Evolutionary conservation across 805 yeast species (phyloP).

Genomic region (Metschnikowia colocasiae): DNA sequence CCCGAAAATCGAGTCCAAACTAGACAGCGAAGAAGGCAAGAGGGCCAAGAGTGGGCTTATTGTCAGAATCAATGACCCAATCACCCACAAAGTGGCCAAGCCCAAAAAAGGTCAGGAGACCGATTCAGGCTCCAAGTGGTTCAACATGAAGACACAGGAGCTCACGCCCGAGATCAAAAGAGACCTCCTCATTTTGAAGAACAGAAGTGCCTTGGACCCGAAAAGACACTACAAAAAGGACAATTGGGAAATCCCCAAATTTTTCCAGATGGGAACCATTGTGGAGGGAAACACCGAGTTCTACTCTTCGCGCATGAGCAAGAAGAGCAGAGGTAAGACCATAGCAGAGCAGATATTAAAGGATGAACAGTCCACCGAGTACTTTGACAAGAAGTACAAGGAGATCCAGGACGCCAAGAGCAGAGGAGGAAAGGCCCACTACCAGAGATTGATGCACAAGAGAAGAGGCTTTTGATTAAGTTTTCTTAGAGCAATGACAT

Average conservation of each 20-base stretch:
- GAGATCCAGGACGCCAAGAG: constrained; percentile 67
- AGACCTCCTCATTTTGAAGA: constrained; percentile 73
- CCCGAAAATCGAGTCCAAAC: constrained; percentile 39
- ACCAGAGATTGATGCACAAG: constrained; percentile 58
- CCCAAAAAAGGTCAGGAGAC: constrained; percentile 14
- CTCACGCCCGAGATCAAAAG: constrained; percentile 55
- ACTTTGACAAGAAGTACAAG: constrained; percentile 78
- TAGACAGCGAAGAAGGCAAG: constrained; percentile 18
- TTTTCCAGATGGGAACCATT: constrained; percentile 85
- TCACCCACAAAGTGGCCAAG: constrained; percentile 1
- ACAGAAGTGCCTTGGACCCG: constrained; percentile 90
- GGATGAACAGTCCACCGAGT: constrained; percentile 63
- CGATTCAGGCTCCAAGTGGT: constrained; percentile 20
- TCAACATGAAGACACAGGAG: constrained; percentile 19
- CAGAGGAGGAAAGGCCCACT: constrained; percentile 65
- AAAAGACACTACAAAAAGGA: constrained; percentile 92
- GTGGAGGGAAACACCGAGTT: constrained; percentile 79
- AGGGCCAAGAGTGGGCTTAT: constrained; percentile 19
- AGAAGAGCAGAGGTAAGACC: constrained; percentile 70
- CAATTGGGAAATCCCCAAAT: constrained; percentile 70
- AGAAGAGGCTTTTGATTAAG: constrained; percentile 46
- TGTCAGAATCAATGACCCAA: constrained; percentile 35
- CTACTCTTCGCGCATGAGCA: constrained; percentile 61
- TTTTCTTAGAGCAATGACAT: too few relatives aligned
- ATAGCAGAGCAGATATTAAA: constrained; percentile 79